A percentile compares a stretch with the other conserved stretches of the same genome.
phyloP scores from a whole-genome alignment of 2,329 filamentous ascomycete genomes.

The Acrodontium crateriforme region DNA sequence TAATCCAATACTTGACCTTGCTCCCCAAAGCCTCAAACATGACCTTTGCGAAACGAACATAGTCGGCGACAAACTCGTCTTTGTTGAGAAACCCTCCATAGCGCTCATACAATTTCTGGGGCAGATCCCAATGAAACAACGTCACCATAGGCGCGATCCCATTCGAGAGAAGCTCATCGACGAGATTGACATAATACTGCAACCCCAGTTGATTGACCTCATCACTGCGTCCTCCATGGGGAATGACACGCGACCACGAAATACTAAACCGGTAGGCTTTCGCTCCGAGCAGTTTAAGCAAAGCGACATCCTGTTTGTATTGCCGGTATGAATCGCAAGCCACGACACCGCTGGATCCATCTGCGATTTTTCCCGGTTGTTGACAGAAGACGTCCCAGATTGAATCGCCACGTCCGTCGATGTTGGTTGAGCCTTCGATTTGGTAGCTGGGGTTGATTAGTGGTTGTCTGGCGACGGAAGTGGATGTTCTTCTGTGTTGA shows the following conservation, averaged over 20 bases:
- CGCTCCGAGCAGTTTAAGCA: constrained; percentile 61
- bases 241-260: constrained; percentile 72
- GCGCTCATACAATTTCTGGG: constrained; percentile 61
- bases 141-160: constrained; percentile 73
- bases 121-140: constrained; percentile 79
- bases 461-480: constrained; percentile 1
- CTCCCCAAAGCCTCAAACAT: constrained; percentile 59
- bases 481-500: constrained; percentile 36
- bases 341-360: constrained; percentile 57
- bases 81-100: constrained; percentile 74
- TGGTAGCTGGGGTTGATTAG: constrained; percentile 52
- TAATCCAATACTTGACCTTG: constrained; percentile 64
- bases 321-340: constrained; percentile 83
- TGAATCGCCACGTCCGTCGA: constrained; percentile 66
- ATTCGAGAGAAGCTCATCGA: constrained; percentile 61
- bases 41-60: constrained; percentile 61
- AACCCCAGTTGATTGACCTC: constrained; percentile 67
- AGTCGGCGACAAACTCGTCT: constrained; percentile 71
- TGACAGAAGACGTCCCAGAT: constrained; percentile 88
- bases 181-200: constrained; percentile 63
- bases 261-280: constrained; percentile 73
- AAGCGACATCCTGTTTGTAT: constrained; percentile 59
- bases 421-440: constrained; percentile 62
- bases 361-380: constrained; percentile 69
- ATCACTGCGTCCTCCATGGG: constrained; percentile 69